phyloP scores from a whole-genome alignment of 2,329 filamentous ascomycete species.

The Exophiala alcalophila region DNA sequence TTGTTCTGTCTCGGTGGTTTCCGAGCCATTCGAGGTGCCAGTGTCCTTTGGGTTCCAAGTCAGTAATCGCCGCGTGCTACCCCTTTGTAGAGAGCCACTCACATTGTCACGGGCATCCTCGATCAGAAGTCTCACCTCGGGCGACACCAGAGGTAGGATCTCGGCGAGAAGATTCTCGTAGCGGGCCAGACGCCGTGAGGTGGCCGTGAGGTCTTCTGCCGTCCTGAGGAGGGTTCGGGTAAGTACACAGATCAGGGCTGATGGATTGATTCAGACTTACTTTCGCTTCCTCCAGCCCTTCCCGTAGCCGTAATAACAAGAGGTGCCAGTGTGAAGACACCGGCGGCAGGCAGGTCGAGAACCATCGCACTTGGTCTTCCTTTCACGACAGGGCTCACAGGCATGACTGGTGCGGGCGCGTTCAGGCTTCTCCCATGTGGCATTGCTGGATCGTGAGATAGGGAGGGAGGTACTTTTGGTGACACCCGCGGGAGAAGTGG shows the following conservation, averaged over 20 bases:
- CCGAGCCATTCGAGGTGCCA: constrained; percentile 23
- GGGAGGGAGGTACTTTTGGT: constrained; percentile 12
- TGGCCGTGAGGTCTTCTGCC: constrained; percentile 30
- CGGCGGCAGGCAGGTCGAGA: constrained; percentile 29
- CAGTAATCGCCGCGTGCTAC: not conserved
- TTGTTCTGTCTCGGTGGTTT: constrained; percentile 22
- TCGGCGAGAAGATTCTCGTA: constrained; percentile 30
- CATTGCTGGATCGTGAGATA: constrained; percentile 13
- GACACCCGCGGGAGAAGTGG: constrained; percentile 9
- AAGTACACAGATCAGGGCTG: not conserved
- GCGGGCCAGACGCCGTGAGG: constrained; percentile 26
- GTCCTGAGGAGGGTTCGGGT: constrained; percentile 17
- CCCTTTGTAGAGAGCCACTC: constrained; percentile 4
- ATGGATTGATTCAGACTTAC: constrained; percentile 16
- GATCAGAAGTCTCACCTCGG: constrained; percentile 28
- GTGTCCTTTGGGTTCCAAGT: constrained; percentile 13
- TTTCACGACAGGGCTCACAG: constrained; percentile 31
- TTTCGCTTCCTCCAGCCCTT: constrained; percentile 32
- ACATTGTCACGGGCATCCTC: constrained; percentile 29
- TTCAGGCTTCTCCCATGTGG: constrained; percentile 29
- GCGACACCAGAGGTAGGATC: constrained; percentile 29
- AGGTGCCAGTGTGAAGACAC: constrained; percentile 30
- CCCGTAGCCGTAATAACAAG: constrained; percentile 31
- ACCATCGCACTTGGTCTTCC: constrained; percentile 32
- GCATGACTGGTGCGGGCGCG: constrained; percentile 30